Evolutionary conservation across 331 rosid genomes (phyloP).

Genomic region (Arachis monticola): DNA sequence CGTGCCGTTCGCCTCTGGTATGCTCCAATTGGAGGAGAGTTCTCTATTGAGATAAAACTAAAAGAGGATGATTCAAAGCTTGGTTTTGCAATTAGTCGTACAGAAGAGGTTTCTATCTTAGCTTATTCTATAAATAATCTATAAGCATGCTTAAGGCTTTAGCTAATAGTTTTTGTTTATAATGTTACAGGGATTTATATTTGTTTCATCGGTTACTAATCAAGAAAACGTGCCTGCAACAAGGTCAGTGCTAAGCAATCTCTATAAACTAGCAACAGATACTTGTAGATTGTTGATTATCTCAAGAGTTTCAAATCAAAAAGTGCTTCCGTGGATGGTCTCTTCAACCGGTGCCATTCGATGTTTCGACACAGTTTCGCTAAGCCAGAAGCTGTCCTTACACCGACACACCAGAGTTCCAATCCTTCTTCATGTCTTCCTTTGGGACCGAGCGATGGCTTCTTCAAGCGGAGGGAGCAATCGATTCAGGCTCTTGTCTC

Average conservation of each 20-base stretch:
- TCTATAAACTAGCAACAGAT: constrained; percentile 64
- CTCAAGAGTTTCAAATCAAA: constrained; percentile 82
- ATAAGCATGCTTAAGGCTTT: not conserved
- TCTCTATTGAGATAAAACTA: constrained; percentile 66
- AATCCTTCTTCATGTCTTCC: constrained; percentile 66
- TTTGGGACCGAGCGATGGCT: constrained; percentile 68
- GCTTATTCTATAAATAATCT: not conserved
- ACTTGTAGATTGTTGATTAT: constrained; percentile 69
- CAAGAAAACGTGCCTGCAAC: constrained; percentile 64
- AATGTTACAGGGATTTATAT: constrained; percentile 72
- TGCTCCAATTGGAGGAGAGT: constrained; percentile 84
- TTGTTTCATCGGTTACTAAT: constrained; percentile 76
- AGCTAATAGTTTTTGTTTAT: constrained; percentile 29
- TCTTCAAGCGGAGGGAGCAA: constrained; percentile 42
- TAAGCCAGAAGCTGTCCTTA: constrained; percentile 87
- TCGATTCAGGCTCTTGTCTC: constrained; percentile 41
- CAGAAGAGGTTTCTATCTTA: constrained; percentile 72
- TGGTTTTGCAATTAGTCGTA: constrained; percentile 90
- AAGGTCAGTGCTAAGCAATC: constrained; percentile 68
- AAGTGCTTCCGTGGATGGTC: constrained; percentile 92
- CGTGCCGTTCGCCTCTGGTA: constrained; percentile 91
- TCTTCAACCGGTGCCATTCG: constrained; percentile 89
- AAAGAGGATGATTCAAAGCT: constrained; percentile 75
- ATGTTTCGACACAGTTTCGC: constrained; percentile 85
- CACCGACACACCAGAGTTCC: constrained; percentile 84